These are phyloP conservation scores for Sporothrix luriei DNA, from an alignment of 2,329 filamentous ascomycete genomes.

Conservation along the genomic window DNA sequence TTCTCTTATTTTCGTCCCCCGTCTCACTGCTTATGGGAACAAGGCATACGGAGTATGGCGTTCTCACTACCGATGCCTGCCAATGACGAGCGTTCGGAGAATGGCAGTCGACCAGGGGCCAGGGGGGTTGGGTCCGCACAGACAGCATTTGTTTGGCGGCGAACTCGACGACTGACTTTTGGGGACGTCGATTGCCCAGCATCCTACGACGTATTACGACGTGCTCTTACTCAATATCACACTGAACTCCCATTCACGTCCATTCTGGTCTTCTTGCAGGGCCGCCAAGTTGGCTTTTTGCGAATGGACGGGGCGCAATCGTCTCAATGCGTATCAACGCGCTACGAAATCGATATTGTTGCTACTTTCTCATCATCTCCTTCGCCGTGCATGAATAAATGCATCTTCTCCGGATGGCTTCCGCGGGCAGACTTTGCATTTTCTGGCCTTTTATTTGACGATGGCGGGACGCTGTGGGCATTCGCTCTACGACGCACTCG, in stretches of 20 bases:
- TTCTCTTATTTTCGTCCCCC: neutral
- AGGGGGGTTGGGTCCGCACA: constrained; percentile 8
- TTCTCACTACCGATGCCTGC: neutral
- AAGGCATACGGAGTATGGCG: neutral
- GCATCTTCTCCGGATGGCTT: neutral
- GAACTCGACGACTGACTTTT: too few species aligned
- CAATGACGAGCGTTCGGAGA: constrained; percentile 23
- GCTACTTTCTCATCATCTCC: neutral
- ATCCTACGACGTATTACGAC: neutral
- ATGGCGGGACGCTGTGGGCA: neutral
- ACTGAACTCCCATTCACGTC: neutral
- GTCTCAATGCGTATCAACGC: neutral
- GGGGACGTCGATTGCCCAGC: too few species aligned
- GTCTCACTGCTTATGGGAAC: neutral
- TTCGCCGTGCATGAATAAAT: neutral
- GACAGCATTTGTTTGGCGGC: neutral
- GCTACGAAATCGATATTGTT: neutral
- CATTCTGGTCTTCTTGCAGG: constrained; percentile 16
- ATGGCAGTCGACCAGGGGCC: constrained; percentile 6
- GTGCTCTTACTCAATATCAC: neutral
- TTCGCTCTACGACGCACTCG: too few species aligned
- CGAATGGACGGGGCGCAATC: neutral
- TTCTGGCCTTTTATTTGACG: neutral
- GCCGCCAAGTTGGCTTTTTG: neutral
- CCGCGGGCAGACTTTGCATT: neutral